These are phyloP conservation scores for Tetratostichococcus sp. DNA, from an alignment of 139 green algal genomes.

Conservation along the genomic window DNA sequence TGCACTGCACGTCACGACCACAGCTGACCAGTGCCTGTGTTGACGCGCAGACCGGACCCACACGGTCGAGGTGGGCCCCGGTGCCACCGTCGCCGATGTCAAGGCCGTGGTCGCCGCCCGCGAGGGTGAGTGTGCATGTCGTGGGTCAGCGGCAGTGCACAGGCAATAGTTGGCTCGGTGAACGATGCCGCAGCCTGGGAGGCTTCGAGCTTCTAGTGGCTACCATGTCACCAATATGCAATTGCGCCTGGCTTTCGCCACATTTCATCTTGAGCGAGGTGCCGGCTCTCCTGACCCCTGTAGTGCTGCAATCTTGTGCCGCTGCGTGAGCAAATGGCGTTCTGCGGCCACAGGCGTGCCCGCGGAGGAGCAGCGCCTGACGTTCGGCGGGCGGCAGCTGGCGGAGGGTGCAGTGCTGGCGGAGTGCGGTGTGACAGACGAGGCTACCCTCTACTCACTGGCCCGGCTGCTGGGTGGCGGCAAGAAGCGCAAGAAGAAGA, in stretches of 20 bases:
- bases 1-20: background rate
- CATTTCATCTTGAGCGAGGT: no score
- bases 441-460: conserved; percentile 75
- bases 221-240: no score
- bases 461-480: conserved; percentile 88
- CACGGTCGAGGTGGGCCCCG: conserved; percentile 60
- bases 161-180: no score
- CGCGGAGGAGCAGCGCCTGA: conserved; percentile 64
- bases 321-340: background rate
- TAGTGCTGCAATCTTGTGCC: no score
- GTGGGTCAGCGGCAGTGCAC: no score
- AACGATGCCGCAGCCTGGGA: no score
- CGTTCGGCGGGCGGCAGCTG: conserved; percentile 81
- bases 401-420: conserved; percentile 54
- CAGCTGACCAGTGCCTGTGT: background rate
- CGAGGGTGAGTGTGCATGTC: conserved; percentile 49
- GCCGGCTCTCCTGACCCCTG: no score
- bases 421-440: conserved; percentile 72
- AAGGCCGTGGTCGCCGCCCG: conserved; percentile 68
- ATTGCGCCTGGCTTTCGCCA: no score
- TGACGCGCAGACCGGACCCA: conserved; percentile 71
- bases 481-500: conserved; percentile 99
- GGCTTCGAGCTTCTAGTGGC: no score
- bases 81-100: conserved; percentile 71
- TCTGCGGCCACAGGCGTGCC: conserved; percentile 49